A percentile compares a stretch with the other conserved stretches of the same genome.
phyloP scores from a whole-genome alignment of 148 eudicot genomes.

The Vaccinium darrowii region DNA sequence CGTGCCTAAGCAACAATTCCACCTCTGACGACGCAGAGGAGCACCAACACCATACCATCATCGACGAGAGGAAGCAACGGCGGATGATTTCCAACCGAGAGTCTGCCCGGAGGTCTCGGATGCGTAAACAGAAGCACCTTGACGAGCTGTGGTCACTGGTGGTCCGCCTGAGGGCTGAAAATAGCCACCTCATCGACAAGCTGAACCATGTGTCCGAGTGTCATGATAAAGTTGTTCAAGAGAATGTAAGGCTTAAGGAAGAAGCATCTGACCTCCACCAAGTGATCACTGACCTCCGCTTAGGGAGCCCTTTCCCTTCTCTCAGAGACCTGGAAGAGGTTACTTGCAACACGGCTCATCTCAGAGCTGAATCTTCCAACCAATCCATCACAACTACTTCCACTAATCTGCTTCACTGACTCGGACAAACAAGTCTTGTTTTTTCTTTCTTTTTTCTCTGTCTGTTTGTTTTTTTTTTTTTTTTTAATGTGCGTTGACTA shows the following conservation, averaged over 20 bases:
- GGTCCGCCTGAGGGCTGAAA: constrained; percentile 52
- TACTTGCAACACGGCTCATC: constrained; percentile 47
- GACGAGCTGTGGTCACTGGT: constrained; percentile 79
- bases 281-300: constrained; percentile 45
- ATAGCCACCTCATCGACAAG: constrained; percentile 51
- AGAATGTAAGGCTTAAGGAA: constrained; percentile 65
- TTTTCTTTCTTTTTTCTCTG: neutral
- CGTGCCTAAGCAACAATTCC: constrained; percentile 48
- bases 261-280: constrained; percentile 58
- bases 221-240: constrained; percentile 50
- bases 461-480: neutral
- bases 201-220: constrained; percentile 41
- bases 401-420: constrained; percentile 42
- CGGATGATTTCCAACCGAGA: constrained; percentile 86
- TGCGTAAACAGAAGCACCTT: constrained; percentile 82
- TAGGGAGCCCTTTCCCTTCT: constrained; percentile 39
- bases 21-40: constrained; percentile 64
- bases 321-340: constrained; percentile 59
- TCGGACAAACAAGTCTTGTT: neutral
- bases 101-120: constrained; percentile 84
- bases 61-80: constrained; percentile 74
- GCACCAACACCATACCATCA: constrained; percentile 32
- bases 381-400: constrained; percentile 40
- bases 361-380: constrained; percentile 48
- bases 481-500: neutral